Percentiles rank a stretch among this genome's conserved stretches.
Evolutionary conservation across 352 stramenopile species (phyloP).

Genomic region (Phytophthora multivora): DNA sequence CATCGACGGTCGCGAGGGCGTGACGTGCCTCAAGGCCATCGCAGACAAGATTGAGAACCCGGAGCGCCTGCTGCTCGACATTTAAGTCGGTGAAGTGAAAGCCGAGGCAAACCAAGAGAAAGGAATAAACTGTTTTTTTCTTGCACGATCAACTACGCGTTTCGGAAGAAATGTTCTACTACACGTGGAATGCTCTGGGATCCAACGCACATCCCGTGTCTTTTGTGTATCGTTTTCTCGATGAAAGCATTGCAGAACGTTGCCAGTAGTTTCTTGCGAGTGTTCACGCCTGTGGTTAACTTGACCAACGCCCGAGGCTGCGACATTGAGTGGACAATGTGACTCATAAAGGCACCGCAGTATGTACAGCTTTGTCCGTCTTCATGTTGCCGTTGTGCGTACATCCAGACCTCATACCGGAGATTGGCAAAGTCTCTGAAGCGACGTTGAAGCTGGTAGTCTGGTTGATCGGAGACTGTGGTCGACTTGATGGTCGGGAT

Average conservation of each 20-base stretch:
- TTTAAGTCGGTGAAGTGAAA: conserved; percentile 66
- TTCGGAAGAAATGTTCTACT: conserved; percentile 44
- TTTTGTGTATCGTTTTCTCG: conserved; percentile 26
- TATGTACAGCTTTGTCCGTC: conserved; percentile 31
- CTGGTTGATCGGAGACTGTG: conserved; percentile 24
- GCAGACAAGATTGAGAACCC: conserved; percentile 98
- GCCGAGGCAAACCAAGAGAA: conserved; percentile 7
- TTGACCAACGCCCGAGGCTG: conserved; percentile 44
- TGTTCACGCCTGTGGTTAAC: conserved; percentile 30
- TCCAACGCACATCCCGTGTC: conserved; percentile 20
- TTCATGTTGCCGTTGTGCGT: conserved; percentile 37
- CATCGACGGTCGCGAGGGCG: conserved; percentile 98
- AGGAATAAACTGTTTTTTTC: conserved; percentile 15
- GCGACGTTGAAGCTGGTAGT: conserved; percentile 46
- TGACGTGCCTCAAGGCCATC: conserved; percentile 98
- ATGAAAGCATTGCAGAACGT: conserved; percentile 50
- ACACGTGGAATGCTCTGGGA: conserved; percentile 37
- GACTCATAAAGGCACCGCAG: conserved; percentile 53
- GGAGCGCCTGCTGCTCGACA: conserved; percentile 94
- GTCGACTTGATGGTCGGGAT: conserved; percentile 52
- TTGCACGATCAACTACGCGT: conserved; percentile 4
- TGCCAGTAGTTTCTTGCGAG: conserved; percentile 39
- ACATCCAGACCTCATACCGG: conserved; percentile 41
- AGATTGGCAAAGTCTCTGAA: conserved; percentile 50
- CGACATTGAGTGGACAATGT: conserved; percentile 45